phyloP scores from a whole-genome alignment of 768 basidiomycete genomes.

The Mycena galericulata region DNA sequence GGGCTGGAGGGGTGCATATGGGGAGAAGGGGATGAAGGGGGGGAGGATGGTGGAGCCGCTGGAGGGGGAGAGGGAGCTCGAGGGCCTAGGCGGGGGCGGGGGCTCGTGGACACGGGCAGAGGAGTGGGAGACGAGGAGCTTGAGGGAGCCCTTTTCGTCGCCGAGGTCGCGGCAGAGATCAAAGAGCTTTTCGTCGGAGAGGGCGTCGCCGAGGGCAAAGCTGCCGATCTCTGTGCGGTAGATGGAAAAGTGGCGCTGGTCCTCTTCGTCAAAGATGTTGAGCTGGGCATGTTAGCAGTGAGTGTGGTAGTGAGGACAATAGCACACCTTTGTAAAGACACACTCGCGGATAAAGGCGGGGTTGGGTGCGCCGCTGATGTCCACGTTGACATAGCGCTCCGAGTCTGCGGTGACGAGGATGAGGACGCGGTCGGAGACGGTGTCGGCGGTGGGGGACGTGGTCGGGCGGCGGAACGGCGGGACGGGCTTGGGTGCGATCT shows the following conservation, averaged over 20 bases:
- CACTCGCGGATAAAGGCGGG: conserved; percentile 82
- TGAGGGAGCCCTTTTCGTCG: conserved; percentile 84
- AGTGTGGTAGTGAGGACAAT: conserved; percentile 8
- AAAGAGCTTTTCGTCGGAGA: conserved; percentile 78
- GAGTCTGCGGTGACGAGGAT: conserved; percentile 84
- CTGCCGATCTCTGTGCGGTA: conserved; percentile 91
- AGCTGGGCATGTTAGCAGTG: conserved; percentile 58
- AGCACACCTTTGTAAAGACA: conserved; percentile 80
- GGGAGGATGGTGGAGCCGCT: conserved; percentile 58
- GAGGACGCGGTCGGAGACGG: conserved; percentile 53
- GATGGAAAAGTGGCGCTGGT: conserved; percentile 77
- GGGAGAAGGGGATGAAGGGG: conserved; percentile 53
- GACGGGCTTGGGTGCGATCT: conserved; percentile 47
- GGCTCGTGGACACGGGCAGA: conserved; percentile 71
- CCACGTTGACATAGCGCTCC: conserved; percentile 80
- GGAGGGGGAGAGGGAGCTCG: conserved; percentile 48
- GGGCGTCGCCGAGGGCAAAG: conserved; percentile 78
- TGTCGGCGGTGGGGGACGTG: conserved; percentile 51
- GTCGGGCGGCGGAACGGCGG: conserved; percentile 24
- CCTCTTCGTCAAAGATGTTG: conserved; percentile 86
- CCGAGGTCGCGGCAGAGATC: conserved; percentile 78
- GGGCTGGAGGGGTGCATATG: conserved; percentile 61
- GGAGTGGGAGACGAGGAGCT: conserved; percentile 82
- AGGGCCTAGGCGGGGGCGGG: conserved; percentile 48
- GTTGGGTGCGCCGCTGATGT: conserved; percentile 73